phyloP scores from a whole-genome alignment of 148 eudicot genomes.

The Rhododendron williamsianum region DNA sequence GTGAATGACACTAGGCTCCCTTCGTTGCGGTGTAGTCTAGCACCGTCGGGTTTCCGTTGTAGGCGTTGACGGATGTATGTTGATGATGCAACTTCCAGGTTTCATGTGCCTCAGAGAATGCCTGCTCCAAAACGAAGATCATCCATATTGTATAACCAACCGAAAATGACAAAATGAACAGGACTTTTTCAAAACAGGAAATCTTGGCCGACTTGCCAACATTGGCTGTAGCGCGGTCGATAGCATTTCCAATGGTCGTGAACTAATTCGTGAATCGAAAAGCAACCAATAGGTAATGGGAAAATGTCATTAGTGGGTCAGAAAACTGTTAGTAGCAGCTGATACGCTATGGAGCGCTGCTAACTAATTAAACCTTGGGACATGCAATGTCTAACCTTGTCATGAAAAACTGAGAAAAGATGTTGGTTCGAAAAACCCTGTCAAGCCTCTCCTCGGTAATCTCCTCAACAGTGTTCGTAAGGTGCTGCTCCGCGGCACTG shows the following conservation, averaged over 20 bases:
- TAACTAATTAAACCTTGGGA: too few species aligned
- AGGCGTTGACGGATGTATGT: conserved; percentile 18
- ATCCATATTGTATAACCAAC: neutral
- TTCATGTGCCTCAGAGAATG: conserved; percentile 35
- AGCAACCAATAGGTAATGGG: neutral
- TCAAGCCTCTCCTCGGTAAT: neutral
- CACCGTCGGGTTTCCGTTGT: conserved; percentile 3
- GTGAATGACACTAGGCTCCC: conserved; percentile 40
- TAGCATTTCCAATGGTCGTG: neutral
- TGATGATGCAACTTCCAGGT: conserved; percentile 15
- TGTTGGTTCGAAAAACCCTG: neutral
- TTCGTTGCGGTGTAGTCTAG: conserved; percentile 14
- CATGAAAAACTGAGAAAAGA: neutral
- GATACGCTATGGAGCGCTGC: too few species aligned
- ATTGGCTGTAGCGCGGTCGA: too few species aligned
- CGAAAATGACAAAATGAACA: neutral
- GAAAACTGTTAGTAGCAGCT: neutral
- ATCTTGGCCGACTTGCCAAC: too few species aligned
- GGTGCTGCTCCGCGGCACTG: neutral
- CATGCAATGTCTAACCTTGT: neutral
- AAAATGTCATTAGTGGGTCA: too few species aligned
- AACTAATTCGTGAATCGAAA: neutral
- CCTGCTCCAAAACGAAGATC: conserved; percentile 7
- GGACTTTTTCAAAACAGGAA: too few species aligned
- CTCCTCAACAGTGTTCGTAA: neutral